Conservation (phyloP, 345 rosid genomes). For the Murraya paniculata region DNA sequence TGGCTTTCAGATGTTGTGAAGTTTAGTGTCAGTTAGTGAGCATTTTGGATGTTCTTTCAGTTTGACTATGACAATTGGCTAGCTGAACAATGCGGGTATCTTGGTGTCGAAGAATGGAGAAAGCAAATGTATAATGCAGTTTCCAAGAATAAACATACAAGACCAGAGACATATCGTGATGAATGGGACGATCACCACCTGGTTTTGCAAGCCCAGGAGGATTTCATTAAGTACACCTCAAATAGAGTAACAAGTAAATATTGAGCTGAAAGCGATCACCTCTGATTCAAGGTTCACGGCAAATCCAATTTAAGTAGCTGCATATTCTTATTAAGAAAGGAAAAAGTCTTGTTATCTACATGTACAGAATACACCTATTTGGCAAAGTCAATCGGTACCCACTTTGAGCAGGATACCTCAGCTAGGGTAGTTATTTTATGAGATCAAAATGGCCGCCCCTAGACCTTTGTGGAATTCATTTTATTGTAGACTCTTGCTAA, state of each 20-base stretch:
- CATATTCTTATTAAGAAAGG: not conserved
- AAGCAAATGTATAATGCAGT: constrained; percentile 31
- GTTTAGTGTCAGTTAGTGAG: not conserved
- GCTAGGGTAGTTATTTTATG: no score
- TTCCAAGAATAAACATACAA: not conserved
- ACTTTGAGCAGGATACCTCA: not conserved
- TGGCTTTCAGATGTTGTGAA: not conserved
- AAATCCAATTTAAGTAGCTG: not conserved
- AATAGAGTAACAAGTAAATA: not conserved
- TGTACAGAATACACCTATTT: not conserved
- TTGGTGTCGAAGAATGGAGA: constrained; percentile 55
- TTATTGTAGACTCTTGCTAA: no score
- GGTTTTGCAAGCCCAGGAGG: constrained; percentile 46
- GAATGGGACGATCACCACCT: constrained; percentile 60
- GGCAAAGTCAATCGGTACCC: not conserved
- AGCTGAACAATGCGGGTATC: constrained; percentile 39
- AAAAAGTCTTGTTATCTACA: not conserved
- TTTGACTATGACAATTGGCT: constrained; percentile 60
- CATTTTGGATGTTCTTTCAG: constrained; percentile 24
- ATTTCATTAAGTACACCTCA: constrained; percentile 37
- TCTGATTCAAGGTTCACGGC: no score
- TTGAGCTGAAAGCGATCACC: not conserved
- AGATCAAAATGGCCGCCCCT: not conserved
- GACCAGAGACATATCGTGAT: constrained; percentile 52
- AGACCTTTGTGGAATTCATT: not conserved